Evolutionary conservation across 1,139 yeast species (phyloP), one percentile per base, ranked within the genome.

Genomic region (Saccharomycopsis crataegensis): DNA sequence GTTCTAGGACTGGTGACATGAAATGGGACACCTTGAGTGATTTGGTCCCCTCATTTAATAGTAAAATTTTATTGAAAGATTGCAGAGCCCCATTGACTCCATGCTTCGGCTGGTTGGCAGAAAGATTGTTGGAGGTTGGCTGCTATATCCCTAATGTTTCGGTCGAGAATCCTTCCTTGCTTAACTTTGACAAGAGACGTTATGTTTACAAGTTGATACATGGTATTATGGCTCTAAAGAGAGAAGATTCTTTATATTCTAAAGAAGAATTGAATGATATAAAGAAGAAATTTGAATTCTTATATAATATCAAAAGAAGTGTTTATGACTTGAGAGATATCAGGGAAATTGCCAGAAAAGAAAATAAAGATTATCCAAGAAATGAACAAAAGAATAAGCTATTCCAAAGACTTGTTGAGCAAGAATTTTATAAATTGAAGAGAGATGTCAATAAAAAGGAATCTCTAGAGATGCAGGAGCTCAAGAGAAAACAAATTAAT

Each of bases 51-150:
- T 57, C 65, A 51, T 58, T 65, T 53, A 73, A 70, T 51, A 61
- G 62, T 38, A 77, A 79, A 1, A 71, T 77, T 51, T 68, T 78
- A 42, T 77, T 79, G 7, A 80, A 75, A 58, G 68, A 77, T 48
- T 75, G 77, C 72, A 69, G 77, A 61, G 77, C 77, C 60, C 43
- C 47, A 11, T 63, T 81, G 52, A 76, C 83, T n/a, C 95, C 96
- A 2, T 91, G 97, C 64, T 80, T 90, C 59, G 97, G 98, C 8
- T 84, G 91, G 90, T 67, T 81, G 51, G 65, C 78, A 14, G 82
- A 79, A 60, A 72, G 87, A 53, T 65, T 83, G 60, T 63, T 82
- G 54, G 89, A 83, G 63, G 78, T 82, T 57, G 80, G 83, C 1
- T 82, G 84, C 59, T 82, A 78, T 62, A 78, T 83, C 51, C 89